A percentile compares a stretch with the other conserved stretches of the same genome.
Evolutionary conservation across 768 basidiomycete species (phyloP).

Genomic region (Rhodosporidiobolus odoratus): DNA sequence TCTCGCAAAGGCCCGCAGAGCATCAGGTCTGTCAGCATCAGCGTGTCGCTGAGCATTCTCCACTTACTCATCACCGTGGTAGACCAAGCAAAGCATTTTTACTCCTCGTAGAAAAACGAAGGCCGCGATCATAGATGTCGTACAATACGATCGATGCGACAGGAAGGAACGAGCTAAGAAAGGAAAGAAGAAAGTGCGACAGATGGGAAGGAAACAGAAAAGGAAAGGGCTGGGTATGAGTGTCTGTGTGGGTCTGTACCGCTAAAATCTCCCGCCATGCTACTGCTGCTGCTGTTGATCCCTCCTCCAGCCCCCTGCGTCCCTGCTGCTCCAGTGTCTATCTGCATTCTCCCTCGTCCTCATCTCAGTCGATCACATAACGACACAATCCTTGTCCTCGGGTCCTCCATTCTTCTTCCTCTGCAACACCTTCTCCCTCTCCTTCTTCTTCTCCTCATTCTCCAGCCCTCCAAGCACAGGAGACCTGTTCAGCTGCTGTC

Average conservation of each 20-base stretch:
- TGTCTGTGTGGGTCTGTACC: too few relatives aligned
- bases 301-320: not conserved
- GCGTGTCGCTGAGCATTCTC: too few relatives aligned
- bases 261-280: too few relatives aligned
- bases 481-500: constrained; percentile 14
- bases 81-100: too few relatives aligned
- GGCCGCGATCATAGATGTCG: not conserved
- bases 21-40: too few relatives aligned
- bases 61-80: too few relatives aligned
- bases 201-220: not conserved
- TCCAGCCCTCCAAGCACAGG: constrained; percentile 1
- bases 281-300: not conserved
- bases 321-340: not conserved
- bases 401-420: constrained; percentile 44
- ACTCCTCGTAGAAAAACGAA: too few relatives aligned
- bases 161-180: not conserved
- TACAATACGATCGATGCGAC: not conserved
- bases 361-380: constrained; percentile 69
- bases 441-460: constrained; percentile 5
- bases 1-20: too few relatives aligned
- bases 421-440: constrained; percentile 29
- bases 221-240: too few relatives aligned
- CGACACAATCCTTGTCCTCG: constrained; percentile 76
- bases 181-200: not conserved
- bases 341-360: not conserved